A percentile compares a stretch with the other conserved stretches of the same genome.
Conservation (phyloP, 2,329 filamentous ascomycete species). For the Boeremia lycopersici region DNA sequence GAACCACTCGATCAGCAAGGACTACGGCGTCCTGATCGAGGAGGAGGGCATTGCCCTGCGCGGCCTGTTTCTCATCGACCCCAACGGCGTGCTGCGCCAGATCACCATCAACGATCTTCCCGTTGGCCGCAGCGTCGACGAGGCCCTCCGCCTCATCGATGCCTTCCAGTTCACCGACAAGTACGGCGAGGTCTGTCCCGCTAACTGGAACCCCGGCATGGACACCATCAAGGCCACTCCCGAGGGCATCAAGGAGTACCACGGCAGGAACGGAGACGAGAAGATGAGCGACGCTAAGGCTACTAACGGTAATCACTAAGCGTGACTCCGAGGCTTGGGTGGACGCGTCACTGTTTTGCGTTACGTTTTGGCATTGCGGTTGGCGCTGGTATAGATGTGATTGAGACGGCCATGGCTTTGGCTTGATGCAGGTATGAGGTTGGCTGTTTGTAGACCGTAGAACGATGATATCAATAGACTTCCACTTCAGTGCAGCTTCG, state of each 20-base stretch:
- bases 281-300: slow-evolving; percentile 41
- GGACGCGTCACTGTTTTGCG: slow-evolving; percentile 5
- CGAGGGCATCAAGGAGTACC: slow-evolving; percentile 48
- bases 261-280: slow-evolving; percentile 44
- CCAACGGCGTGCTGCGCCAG: slow-evolving; percentile 64
- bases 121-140: slow-evolving; percentile 68
- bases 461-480: slow-evolving; percentile 7
- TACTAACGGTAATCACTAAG: slow-evolving; percentile 36
- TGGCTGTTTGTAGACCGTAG: slow-evolving; percentile 10
- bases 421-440: slow-evolving; percentile 4
- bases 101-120: slow-evolving; percentile 71
- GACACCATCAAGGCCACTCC: slow-evolving; percentile 50
- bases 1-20: slow-evolving; percentile 64
- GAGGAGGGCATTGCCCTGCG: slow-evolving; percentile 68
- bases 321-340: background rate
- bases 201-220: slow-evolving; percentile 51
- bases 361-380: slow-evolving; percentile 18
- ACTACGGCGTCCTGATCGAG: slow-evolving; percentile 69
- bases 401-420: background rate
- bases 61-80: slow-evolving; percentile 70
- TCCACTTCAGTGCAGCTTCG: slow-evolving; percentile 29
- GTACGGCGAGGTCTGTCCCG: slow-evolving; percentile 52
- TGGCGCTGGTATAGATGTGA: slow-evolving; percentile 23
- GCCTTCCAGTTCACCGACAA: slow-evolving; percentile 56
- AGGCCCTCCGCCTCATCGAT: slow-evolving; percentile 64